A percentile compares a stretch with the other conserved stretches of the same genome.
These are phyloP conservation scores for Clarireedia paspali DNA, from an alignment of 2,329 filamentous ascomycete species.

Conservation along the genomic window DNA sequence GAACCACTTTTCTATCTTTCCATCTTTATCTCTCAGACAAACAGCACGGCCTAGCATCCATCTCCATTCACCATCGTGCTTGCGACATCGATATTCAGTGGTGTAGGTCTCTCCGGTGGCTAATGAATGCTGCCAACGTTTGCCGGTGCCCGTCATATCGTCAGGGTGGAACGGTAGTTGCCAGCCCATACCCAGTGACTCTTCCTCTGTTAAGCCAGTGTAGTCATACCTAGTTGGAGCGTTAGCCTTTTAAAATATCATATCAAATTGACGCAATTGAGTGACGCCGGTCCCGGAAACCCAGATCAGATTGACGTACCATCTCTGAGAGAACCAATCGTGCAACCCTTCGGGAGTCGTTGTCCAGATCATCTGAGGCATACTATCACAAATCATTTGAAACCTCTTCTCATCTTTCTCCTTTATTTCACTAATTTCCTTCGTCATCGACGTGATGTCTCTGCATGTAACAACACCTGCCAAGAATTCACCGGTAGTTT, in stretches of 20 bases:
- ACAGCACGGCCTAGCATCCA: slow-evolving; percentile 73
- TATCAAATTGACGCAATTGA: no score
- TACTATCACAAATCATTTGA: slow-evolving; percentile 66
- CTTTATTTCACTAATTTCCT: slow-evolving; percentile 62
- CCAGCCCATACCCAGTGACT: slow-evolving; percentile 58
- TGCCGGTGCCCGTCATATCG: slow-evolving; percentile 49
- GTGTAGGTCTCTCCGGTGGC: slow-evolving; percentile 60
- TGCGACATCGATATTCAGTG: slow-evolving; percentile 63
- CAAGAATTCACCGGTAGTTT: slow-evolving; percentile 61
- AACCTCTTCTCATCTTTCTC: slow-evolving; percentile 67
- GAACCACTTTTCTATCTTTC: slow-evolving; percentile 70
- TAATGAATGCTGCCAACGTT: slow-evolving; percentile 55
- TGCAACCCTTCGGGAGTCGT: slow-evolving; percentile 55
- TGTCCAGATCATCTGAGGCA: slow-evolving; percentile 69
- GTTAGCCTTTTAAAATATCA: not conserved
- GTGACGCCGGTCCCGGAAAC: no score
- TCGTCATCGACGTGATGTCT: slow-evolving; percentile 63
- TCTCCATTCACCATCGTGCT: slow-evolving; percentile 61
- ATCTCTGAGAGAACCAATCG: slow-evolving; percentile 71
- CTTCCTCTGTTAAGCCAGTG: slow-evolving; percentile 57
- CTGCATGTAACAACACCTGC: slow-evolving; percentile 54
- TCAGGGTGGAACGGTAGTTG: slow-evolving; percentile 60
- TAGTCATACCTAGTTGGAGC: slow-evolving; percentile 49
- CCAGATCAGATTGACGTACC: slow-evolving; percentile 32
- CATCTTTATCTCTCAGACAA: slow-evolving; percentile 58